A percentile compares a stretch with the other conserved stretches of the same genome.
phyloP scores from a whole-genome alignment of 208 protist genomes.

The Leishmania gerbilli region DNA sequence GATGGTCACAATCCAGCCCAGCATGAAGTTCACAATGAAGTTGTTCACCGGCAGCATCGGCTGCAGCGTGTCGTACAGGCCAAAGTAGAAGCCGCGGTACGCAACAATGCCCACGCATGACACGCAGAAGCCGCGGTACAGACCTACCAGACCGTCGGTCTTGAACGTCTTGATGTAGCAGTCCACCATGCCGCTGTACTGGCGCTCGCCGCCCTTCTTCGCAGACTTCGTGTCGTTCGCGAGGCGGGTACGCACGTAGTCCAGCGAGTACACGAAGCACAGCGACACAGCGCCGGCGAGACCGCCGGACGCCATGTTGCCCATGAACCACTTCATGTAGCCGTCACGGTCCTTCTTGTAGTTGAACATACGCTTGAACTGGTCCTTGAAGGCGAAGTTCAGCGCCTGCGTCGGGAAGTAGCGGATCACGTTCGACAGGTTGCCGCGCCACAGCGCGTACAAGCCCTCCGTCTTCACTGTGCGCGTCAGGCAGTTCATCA shows the following conservation, averaged over 20 bases:
- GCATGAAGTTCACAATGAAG: conserved; percentile 75
- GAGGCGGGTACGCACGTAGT: conserved; percentile 97
- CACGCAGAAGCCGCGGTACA: conserved; percentile 97
- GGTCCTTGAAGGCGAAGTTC: conserved; percentile 99
- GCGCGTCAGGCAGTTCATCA: conserved; percentile 94
- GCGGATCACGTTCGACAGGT: conserved; percentile 96
- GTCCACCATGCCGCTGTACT: conserved; percentile 96
- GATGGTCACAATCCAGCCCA: conserved; percentile 75
- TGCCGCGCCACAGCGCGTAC: conserved; percentile 96
- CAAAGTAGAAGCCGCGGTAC: conserved; percentile 98
- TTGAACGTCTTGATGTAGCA: conserved; percentile 93
- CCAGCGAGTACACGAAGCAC: conserved; percentile 97
- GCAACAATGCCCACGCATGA: conserved; percentile 95
- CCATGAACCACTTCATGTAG: conserved; percentile 87
- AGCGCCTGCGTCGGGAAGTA: conserved; percentile 99
- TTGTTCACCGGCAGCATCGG: conserved; percentile 68
- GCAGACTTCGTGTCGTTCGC: conserved; percentile 91
- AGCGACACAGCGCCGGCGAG: conserved; percentile 95
- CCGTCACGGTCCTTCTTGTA: conserved; percentile 83
- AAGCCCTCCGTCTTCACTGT: conserved; percentile 94
- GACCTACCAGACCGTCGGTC: conserved; percentile 66
- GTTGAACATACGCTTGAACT: conserved; percentile 95
- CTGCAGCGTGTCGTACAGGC: conserved; percentile 93
- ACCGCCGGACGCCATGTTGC: conserved; percentile 96
- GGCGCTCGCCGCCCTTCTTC: conserved; percentile 84